A percentile compares a stretch with the other conserved stretches of the same genome.
These are phyloP conservation scores for Clarireedia monteithiana DNA, from an alignment of 2,329 filamentous ascomycete species.

Conservation along the genomic window DNA sequence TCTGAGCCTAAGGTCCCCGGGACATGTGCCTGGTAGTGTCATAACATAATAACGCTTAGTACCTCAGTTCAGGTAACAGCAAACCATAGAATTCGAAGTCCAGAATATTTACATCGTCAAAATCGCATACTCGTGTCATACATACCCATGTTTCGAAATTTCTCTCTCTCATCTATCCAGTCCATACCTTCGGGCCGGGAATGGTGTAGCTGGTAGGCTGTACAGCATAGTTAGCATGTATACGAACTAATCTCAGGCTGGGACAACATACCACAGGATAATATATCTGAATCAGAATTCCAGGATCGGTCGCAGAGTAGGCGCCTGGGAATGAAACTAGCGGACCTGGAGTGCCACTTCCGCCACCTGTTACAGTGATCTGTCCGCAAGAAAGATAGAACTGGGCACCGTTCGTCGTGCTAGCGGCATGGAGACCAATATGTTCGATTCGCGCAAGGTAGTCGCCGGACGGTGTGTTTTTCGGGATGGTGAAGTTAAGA, in stretches of 20 bases:
- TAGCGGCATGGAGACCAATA: conserved; percentile 23
- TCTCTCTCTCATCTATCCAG: conserved; percentile 7
- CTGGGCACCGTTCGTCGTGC: conserved; percentile 14
- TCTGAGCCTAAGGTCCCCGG: no score
- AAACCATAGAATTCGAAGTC: no score
- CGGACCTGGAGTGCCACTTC: conserved; percentile 31
- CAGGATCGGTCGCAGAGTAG: conserved; percentile 30
- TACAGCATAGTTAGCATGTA: not conserved
- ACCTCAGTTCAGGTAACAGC: no score
- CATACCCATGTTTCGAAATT: no score
- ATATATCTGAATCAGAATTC: conserved; percentile 30
- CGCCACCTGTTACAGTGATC: conserved; percentile 35
- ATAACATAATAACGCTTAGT: no score
- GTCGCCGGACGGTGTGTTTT: conserved; percentile 32
- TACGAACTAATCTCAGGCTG: not conserved
- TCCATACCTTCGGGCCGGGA: conserved; percentile 24
- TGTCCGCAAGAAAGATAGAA: conserved; percentile 33
- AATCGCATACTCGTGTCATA: no score
- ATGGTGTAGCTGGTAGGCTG: conserved; percentile 22
- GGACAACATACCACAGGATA: conserved; percentile 27
- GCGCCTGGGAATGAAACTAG: conserved; percentile 31
- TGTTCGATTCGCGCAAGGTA: conserved; percentile 32
- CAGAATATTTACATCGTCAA: no score
- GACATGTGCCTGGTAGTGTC: no score
- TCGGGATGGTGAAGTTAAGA: conserved; percentile 25